Percentiles rank a stretch among this genome's conserved stretches.
These are phyloP conservation scores for Microbotryum lychnidis-dioicae DNA, from an alignment of 1,284 basidiomycete genomes.

Conservation along the genomic window DNA sequence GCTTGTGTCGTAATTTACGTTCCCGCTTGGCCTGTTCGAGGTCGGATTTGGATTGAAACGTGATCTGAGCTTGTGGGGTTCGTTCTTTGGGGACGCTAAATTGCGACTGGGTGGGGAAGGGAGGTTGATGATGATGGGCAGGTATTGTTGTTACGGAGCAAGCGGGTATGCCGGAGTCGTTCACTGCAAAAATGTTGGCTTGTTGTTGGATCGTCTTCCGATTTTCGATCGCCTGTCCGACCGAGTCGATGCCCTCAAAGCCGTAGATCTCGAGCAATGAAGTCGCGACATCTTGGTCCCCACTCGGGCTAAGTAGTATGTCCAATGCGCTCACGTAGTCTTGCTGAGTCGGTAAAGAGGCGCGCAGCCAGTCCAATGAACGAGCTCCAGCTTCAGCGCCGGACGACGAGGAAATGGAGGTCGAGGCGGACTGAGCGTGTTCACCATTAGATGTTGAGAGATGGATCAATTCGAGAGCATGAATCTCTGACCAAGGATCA, in stretches of 20 bases:
- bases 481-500: no score
- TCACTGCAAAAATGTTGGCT: no score
- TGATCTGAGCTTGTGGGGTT: constrained; percentile 37
- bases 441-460: no score
- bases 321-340: constrained; percentile 7
- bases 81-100: no score
- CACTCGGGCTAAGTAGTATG: constrained; percentile 10
- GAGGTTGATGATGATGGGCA: not conserved
- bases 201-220: constrained; percentile 20
- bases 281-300: constrained; percentile 63
- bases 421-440: no score
- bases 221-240: constrained; percentile 39
- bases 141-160: not conserved
- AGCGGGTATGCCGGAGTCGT: no score
- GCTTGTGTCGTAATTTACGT: constrained; percentile 11
- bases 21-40: constrained; percentile 34
- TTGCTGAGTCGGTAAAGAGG: constrained; percentile 1
- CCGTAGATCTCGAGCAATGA: constrained; percentile 77
- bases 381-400: no score
- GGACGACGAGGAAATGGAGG: no score
- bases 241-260: constrained; percentile 66
- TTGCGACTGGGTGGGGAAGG: no score
- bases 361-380: constrained; percentile 10
- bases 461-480: no score
- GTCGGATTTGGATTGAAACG: constrained; percentile 37